Evolutionary conservation across 805 yeast genomes (phyloP).

Genomic region (Allodekkera sacchari): DNA sequence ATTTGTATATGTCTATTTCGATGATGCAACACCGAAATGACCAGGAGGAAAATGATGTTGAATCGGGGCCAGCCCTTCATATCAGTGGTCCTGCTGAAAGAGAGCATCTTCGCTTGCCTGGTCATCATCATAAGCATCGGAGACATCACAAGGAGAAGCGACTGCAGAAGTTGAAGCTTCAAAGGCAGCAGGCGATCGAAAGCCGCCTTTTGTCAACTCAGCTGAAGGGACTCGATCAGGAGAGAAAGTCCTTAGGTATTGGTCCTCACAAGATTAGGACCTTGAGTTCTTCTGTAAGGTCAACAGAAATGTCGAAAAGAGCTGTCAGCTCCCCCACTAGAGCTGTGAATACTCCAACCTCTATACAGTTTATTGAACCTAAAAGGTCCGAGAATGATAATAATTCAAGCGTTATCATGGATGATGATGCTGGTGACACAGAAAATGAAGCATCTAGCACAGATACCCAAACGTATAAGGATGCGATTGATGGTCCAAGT

Average conservation of each 20-base stretch:
- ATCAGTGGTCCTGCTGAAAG: conserved; percentile 74
- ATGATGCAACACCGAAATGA: conserved; percentile 56
- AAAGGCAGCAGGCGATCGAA: conserved; percentile 4
- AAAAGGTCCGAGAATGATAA: too few species aligned
- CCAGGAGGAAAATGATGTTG: conserved; percentile 29
- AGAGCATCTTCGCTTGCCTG: conserved; percentile 23
- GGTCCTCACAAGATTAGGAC: too few species aligned
- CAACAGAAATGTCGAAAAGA: too few species aligned
- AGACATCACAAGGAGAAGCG: conserved; percentile 14
- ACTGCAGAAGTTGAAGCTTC: conserved; percentile 8
- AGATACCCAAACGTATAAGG: too few species aligned
- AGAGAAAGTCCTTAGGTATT: too few species aligned
- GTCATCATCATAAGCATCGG: conserved; percentile 18
- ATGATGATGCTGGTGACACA: neutral
- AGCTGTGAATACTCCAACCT: neutral
- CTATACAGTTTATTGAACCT: neutral
- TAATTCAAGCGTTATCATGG: too few species aligned
- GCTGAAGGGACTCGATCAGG: conserved; percentile 6
- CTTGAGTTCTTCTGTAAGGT: too few species aligned
- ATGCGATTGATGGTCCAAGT: too few species aligned
- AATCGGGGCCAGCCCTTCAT: conserved; percentile 70
- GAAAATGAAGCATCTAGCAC: too few species aligned
- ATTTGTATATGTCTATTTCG: conserved; percentile 75
- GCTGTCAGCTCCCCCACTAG: too few species aligned
- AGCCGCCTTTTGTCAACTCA: neutral